These are phyloP conservation scores for Botrytis porri DNA, from an alignment of 2,329 filamentous ascomycete genomes.

Conservation along the genomic window DNA sequence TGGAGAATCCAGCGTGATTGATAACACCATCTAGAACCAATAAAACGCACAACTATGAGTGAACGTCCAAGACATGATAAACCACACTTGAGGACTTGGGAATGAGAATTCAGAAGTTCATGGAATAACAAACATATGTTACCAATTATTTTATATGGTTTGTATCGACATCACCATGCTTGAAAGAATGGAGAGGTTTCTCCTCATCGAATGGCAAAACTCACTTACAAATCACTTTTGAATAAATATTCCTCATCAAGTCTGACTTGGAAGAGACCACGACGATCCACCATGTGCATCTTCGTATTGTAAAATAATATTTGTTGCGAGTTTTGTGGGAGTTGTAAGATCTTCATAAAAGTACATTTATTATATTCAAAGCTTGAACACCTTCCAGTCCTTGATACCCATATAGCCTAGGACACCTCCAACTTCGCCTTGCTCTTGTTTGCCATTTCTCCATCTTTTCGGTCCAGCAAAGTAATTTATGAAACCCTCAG, in stretches of 20 bases:
- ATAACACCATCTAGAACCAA: background rate
- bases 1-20: background rate
- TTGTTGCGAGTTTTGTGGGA: too few species aligned
- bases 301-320: background rate
- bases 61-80: background rate
- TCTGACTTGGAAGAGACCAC: background rate
- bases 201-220: background rate
- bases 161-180: background rate
- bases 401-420: constrained; percentile 54
- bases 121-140: background rate
- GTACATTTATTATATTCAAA: constrained; percentile 27
- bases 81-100: background rate
- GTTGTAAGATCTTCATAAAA: background rate
- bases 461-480: constrained; percentile 15
- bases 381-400: constrained; percentile 39
- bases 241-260: background rate
- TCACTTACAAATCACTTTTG: background rate
- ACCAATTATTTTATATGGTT: background rate
- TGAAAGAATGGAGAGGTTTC: background rate
- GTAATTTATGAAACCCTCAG: constrained; percentile 15
- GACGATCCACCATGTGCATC: background rate
- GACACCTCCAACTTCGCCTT: constrained; percentile 71
- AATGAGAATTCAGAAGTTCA: background rate
- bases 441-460: constrained; percentile 60
- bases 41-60: background rate